These are phyloP conservation scores for Lactarius evosmus DNA, from an alignment of 768 basidiomycete genomes.

Conservation along the genomic window DNA sequence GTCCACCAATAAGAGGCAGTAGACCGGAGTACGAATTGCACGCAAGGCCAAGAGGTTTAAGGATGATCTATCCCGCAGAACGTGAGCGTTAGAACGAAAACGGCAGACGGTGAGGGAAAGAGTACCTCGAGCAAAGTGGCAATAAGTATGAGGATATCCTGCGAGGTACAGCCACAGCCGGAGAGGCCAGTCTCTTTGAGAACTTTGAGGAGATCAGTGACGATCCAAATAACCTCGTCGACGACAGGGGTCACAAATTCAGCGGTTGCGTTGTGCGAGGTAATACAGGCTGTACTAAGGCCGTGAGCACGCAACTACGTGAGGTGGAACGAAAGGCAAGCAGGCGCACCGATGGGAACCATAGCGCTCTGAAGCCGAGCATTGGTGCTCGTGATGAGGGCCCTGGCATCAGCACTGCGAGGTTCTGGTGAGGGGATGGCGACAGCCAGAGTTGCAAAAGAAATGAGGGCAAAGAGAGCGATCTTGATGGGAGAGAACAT, in stretches of 20 bases:
- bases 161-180: slow-evolving; percentile 8
- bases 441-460: slow-evolving; percentile 8
- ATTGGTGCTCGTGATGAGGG: not conserved
- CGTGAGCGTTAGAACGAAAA: not conserved
- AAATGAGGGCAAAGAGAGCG: slow-evolving; percentile 11
- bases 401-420: not conserved
- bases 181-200: not conserved
- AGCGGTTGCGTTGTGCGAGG: not conserved
- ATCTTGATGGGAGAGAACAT: slow-evolving; percentile 16
- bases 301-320: not conserved
- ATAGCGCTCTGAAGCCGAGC: not conserved
- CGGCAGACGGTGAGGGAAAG: not conserved
- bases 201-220: not conserved
- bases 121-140: slow-evolving; percentile 1
- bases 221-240: not conserved
- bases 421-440: slow-evolving; percentile 3
- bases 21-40: not conserved
- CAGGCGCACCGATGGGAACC: slow-evolving; percentile 4
- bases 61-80: slow-evolving; percentile 1
- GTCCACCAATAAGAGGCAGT: not conserved
- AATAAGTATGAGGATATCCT: not conserved
- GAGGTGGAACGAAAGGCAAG: not conserved
- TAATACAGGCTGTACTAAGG: not conserved
- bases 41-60: not conserved
- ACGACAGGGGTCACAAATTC: not conserved